Conservation (phyloP, 495 filamentous ascomycete species). For the Thozetella sp. region DNA sequence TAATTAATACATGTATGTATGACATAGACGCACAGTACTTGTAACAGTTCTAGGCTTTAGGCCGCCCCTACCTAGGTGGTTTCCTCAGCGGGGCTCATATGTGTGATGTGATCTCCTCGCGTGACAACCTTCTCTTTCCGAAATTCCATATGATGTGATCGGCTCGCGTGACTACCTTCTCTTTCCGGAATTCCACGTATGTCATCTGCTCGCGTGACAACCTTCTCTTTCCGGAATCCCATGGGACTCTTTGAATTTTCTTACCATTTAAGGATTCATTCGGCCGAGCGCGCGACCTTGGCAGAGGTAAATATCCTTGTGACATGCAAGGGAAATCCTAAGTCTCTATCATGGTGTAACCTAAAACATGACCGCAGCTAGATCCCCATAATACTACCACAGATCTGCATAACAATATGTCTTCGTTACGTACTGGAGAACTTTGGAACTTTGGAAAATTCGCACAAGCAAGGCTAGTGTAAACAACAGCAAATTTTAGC, state of each 20-base stretch:
- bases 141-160: neutral
- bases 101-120: neutral
- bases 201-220: neutral
- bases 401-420: neutral
- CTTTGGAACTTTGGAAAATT: no score
- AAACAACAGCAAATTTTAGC: no score
- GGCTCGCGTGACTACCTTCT: neutral
- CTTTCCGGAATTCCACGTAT: no score
- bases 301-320: neutral
- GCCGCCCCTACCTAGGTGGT: neutral
- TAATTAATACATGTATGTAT: neutral
- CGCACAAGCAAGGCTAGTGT: no score
- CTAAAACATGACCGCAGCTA: neutral
- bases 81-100: neutral
- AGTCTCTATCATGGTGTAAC: neutral
- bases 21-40: neutral
- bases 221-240: neutral
- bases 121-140: neutral
- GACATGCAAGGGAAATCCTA: neutral
- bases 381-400: neutral
- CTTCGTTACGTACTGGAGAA: neutral
- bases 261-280: neutral
- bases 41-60: neutral
- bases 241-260: no score
- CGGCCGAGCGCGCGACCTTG: neutral